Evolutionary conservation across 495 filamentous ascomycete species (phyloP), one percentile per base, ranked within the genome.

Genomic region (Annulohypoxylon maeteangense): DNA sequence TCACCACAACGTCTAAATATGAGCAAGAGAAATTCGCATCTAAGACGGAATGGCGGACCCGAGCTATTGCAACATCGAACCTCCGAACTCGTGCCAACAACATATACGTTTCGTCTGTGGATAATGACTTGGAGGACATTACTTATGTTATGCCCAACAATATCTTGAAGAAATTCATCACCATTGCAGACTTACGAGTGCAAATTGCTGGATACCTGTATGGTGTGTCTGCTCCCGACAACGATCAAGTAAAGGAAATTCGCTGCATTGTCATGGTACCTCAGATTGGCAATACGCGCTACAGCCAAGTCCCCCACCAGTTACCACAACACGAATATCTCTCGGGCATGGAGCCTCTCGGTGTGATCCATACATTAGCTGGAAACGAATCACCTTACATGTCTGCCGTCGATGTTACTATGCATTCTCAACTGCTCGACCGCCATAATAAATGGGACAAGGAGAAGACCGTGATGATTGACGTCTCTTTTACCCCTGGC

Each of bases 101-200:
- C 80, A 97, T 98, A 80, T 99, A 98, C 79, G 95, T 99, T 68
- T 97, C 94, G 1, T 96, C 94, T 0, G 92, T 94, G 66, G 95
- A 98, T 72, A 90, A 94, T 75, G 91, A 92, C 59, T 78, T 87
- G 50, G 89, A 92, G 23, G 90, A 92, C 74, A 92, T 91, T 78
- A 97, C 93, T 8, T 98, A 97, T 74, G 90, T 99, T 74, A 97
- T 99, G 94, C 96, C 96, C 0, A 98, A 98, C 87, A 99, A 99
- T 79, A 90, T 98, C 63, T 88, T 99, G 75, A 98, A 97, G 86
- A 91, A 93, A 58, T 99, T 99, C 87, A 98, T 99, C 82, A 94
- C 92, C 65, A 97, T 99, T 74, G 92, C 96, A 50, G 96, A 99
- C 85, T 88, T 99, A 32, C 93, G 96, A 23, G 93, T 97, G 53